Evolutionary conservation across 1,284 basidiomycete species (phyloP).

Genomic region (Gomphus sp.): DNA sequence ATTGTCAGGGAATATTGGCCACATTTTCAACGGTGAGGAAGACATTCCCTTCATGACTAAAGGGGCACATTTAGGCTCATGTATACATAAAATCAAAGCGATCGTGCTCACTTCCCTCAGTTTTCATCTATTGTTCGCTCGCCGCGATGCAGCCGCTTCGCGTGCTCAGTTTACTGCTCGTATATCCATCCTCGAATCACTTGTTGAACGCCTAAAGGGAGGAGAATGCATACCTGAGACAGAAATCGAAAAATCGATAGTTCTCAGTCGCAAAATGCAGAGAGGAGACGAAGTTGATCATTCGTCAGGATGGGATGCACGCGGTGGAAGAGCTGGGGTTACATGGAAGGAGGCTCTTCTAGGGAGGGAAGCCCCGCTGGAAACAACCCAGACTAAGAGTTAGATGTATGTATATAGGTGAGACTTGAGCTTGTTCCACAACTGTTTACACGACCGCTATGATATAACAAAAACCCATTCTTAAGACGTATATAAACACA

Average conservation of each 20-base stretch:
- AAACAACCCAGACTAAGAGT: background rate
- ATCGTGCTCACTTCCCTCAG: slow-evolving; percentile 53
- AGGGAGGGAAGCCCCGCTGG: background rate
- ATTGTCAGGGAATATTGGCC: background rate
- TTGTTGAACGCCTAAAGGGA: slow-evolving; percentile 36
- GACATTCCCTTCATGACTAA: background rate
- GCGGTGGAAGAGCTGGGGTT: background rate
- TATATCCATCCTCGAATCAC: slow-evolving; percentile 49
- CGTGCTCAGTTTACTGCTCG: slow-evolving; percentile 41
- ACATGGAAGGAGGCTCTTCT: slow-evolving; percentile 8
- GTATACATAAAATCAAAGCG: slow-evolving; percentile 37
- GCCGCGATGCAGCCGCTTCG: slow-evolving; percentile 38
- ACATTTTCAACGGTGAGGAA: background rate
- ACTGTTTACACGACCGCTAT: background rate
- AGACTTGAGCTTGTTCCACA: background rate
- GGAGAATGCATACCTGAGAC: slow-evolving; percentile 31
- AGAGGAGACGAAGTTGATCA: background rate
- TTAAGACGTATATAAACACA: background rate
- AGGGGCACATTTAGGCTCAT: background rate
- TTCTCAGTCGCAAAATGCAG: slow-evolving; percentile 3
- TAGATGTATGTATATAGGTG: background rate
- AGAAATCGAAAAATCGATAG: slow-evolving; percentile 36
- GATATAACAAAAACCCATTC: background rate
- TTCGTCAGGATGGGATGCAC: background rate
- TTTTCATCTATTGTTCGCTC: slow-evolving; percentile 48